Conservation (phyloP, 176 grass and related monocot genomes). For the Rhynchospora tenuis region DNA sequence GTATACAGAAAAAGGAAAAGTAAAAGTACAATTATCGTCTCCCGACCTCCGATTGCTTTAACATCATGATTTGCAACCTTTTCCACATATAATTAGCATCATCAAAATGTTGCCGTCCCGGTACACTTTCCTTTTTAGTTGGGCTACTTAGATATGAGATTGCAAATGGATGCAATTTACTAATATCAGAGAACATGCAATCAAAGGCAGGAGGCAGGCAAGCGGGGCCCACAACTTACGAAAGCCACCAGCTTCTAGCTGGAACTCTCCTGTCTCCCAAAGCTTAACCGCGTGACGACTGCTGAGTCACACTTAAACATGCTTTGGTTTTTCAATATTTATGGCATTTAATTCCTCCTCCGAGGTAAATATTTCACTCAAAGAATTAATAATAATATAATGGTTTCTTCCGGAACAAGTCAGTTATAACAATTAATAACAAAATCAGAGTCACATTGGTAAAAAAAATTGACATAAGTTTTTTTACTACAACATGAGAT, state of each 20-base stretch:
- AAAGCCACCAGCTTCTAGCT: conserved; percentile 11
- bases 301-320: neutral
- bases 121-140: neutral
- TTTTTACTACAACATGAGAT: no score
- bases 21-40: neutral
- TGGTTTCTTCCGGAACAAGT: no score
- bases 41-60: neutral
- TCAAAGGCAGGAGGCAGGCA: neutral
- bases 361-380: no score
- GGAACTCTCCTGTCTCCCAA: conserved; percentile 18
- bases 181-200: neutral
- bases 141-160: neutral
- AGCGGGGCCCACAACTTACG: neutral
- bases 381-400: no score
- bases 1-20: neutral
- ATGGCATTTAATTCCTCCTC: neutral
- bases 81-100: neutral
- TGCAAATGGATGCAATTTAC: neutral
- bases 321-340: neutral
- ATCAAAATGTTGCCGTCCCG: neutral
- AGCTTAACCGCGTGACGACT: conserved; percentile 7
- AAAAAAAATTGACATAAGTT: no score
- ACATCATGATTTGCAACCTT: neutral
- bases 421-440: no score
- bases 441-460: no score